phyloP scores from a whole-genome alignment of 2,329 filamentous ascomycete species.

The Pseudogymnoascus sp. region DNA sequence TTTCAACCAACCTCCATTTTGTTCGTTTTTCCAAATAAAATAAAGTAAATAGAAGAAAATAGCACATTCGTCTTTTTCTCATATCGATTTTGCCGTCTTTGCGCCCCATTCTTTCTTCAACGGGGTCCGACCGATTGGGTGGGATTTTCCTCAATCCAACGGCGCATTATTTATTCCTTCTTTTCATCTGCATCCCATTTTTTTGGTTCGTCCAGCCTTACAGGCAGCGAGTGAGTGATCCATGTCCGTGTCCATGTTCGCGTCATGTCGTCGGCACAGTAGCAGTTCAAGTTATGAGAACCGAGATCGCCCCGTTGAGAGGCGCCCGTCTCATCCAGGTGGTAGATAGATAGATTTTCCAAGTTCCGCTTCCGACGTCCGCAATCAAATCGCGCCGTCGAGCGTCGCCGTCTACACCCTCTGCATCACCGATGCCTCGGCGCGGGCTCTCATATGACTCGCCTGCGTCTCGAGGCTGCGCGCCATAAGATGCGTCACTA shows the following conservation, averaged over 20 bases:
- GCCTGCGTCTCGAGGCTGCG: conserved; percentile 58
- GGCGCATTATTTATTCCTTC: background rate
- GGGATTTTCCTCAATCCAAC: background rate
- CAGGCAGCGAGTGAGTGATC: background rate
- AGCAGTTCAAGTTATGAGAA: too few relatives aligned
- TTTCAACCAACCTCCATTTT: background rate
- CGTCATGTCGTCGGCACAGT: too few relatives aligned
- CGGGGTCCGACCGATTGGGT: too few relatives aligned
- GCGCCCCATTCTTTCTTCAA: background rate
- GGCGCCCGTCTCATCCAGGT: background rate
- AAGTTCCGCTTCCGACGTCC: background rate
- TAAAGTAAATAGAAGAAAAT: background rate
- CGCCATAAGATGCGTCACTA: conserved; percentile 63
- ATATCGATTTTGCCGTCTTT: background rate
- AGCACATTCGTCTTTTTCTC: background rate
- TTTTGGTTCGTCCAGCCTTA: background rate
- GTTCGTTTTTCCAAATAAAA: background rate
- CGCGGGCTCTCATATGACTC: conserved; percentile 53
- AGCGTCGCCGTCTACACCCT: conserved; percentile 8
- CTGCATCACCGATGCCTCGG: conserved; percentile 38
- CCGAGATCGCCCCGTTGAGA: too few relatives aligned
- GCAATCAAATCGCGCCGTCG: background rate
- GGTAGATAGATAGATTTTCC: background rate
- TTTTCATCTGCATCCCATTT: background rate
- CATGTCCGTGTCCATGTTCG: too few relatives aligned